phyloP scores from a whole-genome alignment of 495 filamentous ascomycete species.

The Penicillium verhagenii region DNA sequence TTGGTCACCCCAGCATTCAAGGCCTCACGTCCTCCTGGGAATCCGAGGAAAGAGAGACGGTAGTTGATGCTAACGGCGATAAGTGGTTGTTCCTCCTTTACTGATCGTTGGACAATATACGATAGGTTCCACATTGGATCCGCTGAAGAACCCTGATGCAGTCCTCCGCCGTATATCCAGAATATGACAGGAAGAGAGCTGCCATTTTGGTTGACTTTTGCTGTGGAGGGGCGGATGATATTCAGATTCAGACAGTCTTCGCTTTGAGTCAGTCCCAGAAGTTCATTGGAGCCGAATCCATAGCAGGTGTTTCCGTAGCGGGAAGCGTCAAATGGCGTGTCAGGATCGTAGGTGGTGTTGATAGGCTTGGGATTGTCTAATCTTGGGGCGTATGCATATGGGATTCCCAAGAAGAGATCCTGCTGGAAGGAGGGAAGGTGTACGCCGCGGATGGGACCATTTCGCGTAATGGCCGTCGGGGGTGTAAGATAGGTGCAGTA shows the following conservation, averaged over 20 bases:
- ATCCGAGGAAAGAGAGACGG: constrained; percentile 58
- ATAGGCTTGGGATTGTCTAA: constrained; percentile 15
- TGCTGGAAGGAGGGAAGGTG: constrained; percentile 26
- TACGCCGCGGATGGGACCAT: constrained; percentile 29
- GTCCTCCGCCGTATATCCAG: constrained; percentile 50
- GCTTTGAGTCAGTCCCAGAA: constrained; percentile 1
- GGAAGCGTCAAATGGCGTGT: constrained; percentile 24
- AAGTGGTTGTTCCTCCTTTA: constrained; percentile 41
- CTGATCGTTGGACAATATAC: constrained; percentile 28
- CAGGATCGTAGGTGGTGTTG: constrained; percentile 18
- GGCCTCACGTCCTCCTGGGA: constrained; percentile 30
- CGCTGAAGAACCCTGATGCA: constrained; percentile 37
- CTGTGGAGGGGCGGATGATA: constrained; percentile 44
- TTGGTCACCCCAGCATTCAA: constrained; percentile 27
- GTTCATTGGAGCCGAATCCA: constrained; percentile 34
- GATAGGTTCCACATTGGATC: constrained; percentile 41
- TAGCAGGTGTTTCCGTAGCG: constrained; percentile 39
- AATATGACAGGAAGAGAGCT: constrained; percentile 42
- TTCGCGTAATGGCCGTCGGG: constrained; percentile 8
- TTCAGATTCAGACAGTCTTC: constrained; percentile 54
- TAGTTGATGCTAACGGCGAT: constrained; percentile 59
- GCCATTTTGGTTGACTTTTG: constrained; percentile 4
- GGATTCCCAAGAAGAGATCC: constrained; percentile 38
- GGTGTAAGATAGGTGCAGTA: not conserved
- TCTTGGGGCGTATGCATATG: constrained; percentile 31